Percentiles rank a stretch among this genome's conserved stretches.
These are phyloP conservation scores for Pseudomonodictys pantanalensis DNA, from an alignment of 495 filamentous ascomycete genomes.

Conservation along the genomic window DNA sequence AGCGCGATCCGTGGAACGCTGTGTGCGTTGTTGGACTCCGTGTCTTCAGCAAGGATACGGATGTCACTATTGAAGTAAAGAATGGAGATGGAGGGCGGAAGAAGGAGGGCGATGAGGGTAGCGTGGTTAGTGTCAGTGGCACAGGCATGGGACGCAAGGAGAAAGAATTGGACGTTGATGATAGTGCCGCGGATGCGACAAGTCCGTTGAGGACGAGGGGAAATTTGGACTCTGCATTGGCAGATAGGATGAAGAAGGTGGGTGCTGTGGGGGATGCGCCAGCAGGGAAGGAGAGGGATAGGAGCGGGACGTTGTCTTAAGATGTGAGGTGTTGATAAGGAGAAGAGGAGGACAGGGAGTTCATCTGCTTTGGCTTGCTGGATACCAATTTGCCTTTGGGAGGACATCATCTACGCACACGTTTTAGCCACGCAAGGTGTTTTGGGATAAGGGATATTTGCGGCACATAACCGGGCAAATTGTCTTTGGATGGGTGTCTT, in stretches of 20 bases:
- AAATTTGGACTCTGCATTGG: conserved; percentile 16
- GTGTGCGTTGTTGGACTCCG: conserved; percentile 75
- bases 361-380: too few species aligned
- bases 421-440: too few species aligned
- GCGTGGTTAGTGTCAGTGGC: too few species aligned
- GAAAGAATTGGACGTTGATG: conserved; percentile 27
- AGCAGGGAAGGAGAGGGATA: conserved; percentile 16
- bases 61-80: conserved; percentile 54
- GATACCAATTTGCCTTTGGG: too few species aligned
- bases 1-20: conserved; percentile 74
- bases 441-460: too few species aligned
- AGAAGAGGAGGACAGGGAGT: too few species aligned
- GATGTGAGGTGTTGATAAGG: too few species aligned
- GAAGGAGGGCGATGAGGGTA: conserved; percentile 39
- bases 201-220: conserved; percentile 25
- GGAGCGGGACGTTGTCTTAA: conserved; percentile 17
- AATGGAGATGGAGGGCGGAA: conserved; percentile 51
- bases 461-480: too few species aligned
- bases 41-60: conserved; percentile 63
- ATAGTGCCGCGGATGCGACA: conserved; percentile 33
- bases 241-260: conserved; percentile 9
- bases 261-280: conserved; percentile 19
- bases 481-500: too few species aligned
- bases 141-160: too few species aligned
- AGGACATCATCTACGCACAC: too few species aligned